Evolutionary conservation across 1,139 yeast species (phyloP).

Genomic region (Debaryomycetaceae sp.): DNA sequence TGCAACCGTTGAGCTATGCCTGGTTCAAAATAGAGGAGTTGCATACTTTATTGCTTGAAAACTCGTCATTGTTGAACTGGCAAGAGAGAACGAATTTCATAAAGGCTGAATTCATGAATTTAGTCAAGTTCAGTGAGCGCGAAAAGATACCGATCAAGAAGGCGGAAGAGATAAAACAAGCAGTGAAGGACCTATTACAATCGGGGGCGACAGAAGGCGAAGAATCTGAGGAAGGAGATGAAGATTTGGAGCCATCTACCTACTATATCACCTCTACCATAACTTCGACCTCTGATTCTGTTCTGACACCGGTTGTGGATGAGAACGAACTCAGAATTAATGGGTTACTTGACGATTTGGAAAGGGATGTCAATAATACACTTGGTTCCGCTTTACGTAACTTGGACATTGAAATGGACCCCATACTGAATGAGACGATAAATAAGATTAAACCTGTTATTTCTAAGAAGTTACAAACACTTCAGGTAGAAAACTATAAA

Average conservation of each 20-base stretch:
- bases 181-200: constrained; percentile 9
- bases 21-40: constrained; percentile 1
- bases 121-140: constrained; percentile 21
- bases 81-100: constrained; percentile 22
- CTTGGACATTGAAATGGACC: constrained; percentile 37
- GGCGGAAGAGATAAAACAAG: constrained; percentile 2
- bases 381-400: constrained; percentile 41
- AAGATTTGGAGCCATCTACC: constrained; percentile 22
- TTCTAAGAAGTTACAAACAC: constrained; percentile 35
- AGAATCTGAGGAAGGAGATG: constrained; percentile 1
- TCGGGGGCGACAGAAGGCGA: not conserved
- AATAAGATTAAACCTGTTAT: constrained; percentile 33
- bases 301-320: constrained; percentile 13
- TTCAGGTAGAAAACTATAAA: constrained; percentile 40
- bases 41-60: constrained; percentile 1
- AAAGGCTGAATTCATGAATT: constrained; percentile 24
- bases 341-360: constrained; percentile 32
- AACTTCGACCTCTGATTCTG: constrained; percentile 12
- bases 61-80: constrained; percentile 8
- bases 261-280: constrained; percentile 29
- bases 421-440: constrained; percentile 30
- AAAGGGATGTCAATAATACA: constrained; percentile 36
- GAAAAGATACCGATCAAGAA: not conserved
- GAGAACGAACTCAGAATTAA: constrained; percentile 15
- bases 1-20: not conserved